Evolutionary conservation across 805 yeast species (phyloP), one percentile per base, ranked within the genome.

Genomic region (Lipomyces yamadae): DNA sequence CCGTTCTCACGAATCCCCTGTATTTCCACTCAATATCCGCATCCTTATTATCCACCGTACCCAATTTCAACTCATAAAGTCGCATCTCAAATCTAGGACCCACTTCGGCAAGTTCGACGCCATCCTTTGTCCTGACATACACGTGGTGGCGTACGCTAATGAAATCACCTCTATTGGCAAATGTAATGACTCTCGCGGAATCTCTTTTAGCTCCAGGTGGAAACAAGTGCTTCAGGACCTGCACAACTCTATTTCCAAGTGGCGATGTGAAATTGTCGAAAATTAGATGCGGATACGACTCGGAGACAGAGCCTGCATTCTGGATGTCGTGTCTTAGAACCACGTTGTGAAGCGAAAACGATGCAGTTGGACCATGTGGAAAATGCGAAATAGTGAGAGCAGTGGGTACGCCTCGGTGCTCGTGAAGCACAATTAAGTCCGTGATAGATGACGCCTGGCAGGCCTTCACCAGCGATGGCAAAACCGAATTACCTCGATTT

Each of bases 31-130:
- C 99, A n/a, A 91, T 86, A 75, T 95, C 99, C 10, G 98, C 97
- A 77, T 95, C 98, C 80, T 91, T 91, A 77, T 94, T 92, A 73
- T 95, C 99, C 70, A 94, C 78, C 55, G 97, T 91, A 2, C 99
- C 98, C 72, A 95, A 82, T 74, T 88, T 85, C 71, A 95, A 80
- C 78, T 94, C 98, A 77, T 87, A 95, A 71, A 95, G 80, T 76
- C 92, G 86, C 98, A 95, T 93, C 79, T 95, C 99, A 74, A 95
- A 95, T 70, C 99, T 83, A n/a, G 99, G 99, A 0, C 99, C 99
- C 48, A 95, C 90, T 77, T 95, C 99, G 66, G 97, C 93, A 64
- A 95, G 79, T 77, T 95, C 98, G 1, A 92, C 97, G 18, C 84
- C 85, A 69, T 92, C 97, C 72, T 89, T 88, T 0, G 97, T 92